Base-by-base conservation (phyloP, 2,329 filamentous ascomycete species). In the Tricladium varicosporioides region DNA sequence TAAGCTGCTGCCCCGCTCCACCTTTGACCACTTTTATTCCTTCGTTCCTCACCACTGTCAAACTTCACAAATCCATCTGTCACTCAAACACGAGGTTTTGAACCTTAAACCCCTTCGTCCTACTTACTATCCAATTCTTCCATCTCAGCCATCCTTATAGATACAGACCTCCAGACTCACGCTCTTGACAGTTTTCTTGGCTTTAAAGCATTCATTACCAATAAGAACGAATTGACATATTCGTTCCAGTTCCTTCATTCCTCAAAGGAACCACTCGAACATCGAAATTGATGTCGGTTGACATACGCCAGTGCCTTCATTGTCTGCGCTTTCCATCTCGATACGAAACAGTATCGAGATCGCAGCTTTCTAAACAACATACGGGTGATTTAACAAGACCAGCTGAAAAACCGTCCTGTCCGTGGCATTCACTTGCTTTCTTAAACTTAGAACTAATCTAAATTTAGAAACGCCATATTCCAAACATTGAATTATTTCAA, bases 221-320 rank as follows among this genome's bases (percentile, higher is more conserved):
- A n/a, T 19, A 27, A 54, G 36, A 36, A 52, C 50, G 59, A 57
- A 57, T 53, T 43, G 42, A 43, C 45, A 36, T 27, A 56, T 61
- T 60, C 62, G 54, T 47, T 22, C 49, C 51, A 14, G 43, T 48
- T 53, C 47, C 51, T 42, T 50, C 13, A 48, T 49, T 49, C 46
- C 51, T 53, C 42, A 43, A 53, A 56, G 47, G 46, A 52, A 56
- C 50, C 49, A 33, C 45, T 16, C 27, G 50, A 62, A 65, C 51
- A 63, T 65, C 63, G 54, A 70, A 63, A 68, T 80, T 80, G 79
- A 82, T 82, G 80, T 82, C 80, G 79, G 79, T 81, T 80, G 78
- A 81, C 73, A 71, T 78, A 71, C 78, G 79, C 71, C 73, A 75
- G 72, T 77, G 76, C 63, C 75, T 78, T 61, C 76, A 78, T 65